phyloP scores from a whole-genome alignment of 1,139 yeast genomes.

The Tardiomyces digboiensis region DNA sequence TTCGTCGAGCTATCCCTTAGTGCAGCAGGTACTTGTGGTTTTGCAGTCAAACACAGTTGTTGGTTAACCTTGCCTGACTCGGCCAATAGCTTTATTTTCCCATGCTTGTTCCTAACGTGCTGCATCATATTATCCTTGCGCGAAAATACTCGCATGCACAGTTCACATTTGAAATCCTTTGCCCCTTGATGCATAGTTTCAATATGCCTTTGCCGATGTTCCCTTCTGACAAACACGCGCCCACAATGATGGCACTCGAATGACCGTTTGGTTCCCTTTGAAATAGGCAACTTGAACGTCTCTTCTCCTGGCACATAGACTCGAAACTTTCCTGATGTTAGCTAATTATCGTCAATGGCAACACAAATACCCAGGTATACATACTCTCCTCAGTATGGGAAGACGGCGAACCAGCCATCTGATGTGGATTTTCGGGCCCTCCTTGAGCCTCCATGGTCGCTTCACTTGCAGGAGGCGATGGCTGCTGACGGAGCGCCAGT shows the following conservation, averaged over 20 bases:
- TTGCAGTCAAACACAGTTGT: background rate
- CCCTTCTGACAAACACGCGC: slow-evolving; percentile 18
- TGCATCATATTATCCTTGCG: slow-evolving; percentile 22
- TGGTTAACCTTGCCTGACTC: background rate
- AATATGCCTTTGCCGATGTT: slow-evolving; percentile 18
- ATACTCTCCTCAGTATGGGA: background rate
- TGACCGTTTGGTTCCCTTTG: slow-evolving; percentile 9
- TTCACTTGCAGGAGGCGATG: background rate
- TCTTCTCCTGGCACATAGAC: background rate
- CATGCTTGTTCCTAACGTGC: slow-evolving; percentile 19
- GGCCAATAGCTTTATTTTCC: slow-evolving; percentile 6
- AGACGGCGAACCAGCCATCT: background rate
- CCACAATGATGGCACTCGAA: slow-evolving; percentile 18
- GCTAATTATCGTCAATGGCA: too few relatives aligned
- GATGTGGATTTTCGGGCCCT: background rate
- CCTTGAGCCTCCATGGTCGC: too few relatives aligned
- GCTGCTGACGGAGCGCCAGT: background rate
- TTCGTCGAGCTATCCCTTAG: too few relatives aligned
- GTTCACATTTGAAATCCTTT: slow-evolving; percentile 17
- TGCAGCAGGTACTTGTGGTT: background rate
- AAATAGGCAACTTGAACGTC: background rate
- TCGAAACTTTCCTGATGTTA: background rate
- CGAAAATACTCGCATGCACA: slow-evolving; percentile 17
- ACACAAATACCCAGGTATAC: too few relatives aligned
- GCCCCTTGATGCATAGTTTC: slow-evolving; percentile 21